These are phyloP conservation scores for Capsicum rhomboideum DNA, from an alignment of 257 asterid species.

Conservation along the genomic window DNA sequence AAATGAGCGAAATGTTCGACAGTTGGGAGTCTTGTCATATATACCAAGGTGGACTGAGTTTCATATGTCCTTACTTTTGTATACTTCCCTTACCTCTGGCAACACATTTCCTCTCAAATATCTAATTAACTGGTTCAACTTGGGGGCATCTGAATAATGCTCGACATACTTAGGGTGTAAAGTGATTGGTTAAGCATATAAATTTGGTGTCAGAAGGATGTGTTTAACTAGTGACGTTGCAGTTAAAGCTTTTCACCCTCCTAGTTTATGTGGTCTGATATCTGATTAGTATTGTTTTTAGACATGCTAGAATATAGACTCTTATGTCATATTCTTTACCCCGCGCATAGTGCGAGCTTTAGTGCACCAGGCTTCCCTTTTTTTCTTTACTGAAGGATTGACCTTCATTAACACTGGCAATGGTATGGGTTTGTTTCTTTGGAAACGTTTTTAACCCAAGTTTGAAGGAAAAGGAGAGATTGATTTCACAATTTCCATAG, in stretches of 20 bases:
- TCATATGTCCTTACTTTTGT: neutral
- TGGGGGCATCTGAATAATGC: neutral
- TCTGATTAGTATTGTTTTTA: neutral
- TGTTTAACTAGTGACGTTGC: neutral
- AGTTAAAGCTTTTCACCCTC: neutral
- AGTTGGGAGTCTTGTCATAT: slow-evolving; percentile 74
- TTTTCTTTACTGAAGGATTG: neutral
- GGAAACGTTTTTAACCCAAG: neutral
- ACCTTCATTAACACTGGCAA: neutral
- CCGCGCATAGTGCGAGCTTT: no score
- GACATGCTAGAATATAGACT: neutral
- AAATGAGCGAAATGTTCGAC: slow-evolving; percentile 77
- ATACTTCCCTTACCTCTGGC: neutral
- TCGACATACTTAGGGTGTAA: neutral
- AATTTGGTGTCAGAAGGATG: neutral
- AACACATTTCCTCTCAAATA: neutral
- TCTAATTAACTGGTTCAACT: neutral
- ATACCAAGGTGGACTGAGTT: slow-evolving; percentile 63
- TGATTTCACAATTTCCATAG: neutral
- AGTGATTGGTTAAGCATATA: neutral
- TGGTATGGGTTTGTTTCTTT: neutral
- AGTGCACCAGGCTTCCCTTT: no score
- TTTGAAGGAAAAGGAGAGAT: neutral
- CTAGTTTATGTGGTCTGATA: neutral
- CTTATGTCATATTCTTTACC: neutral